Conservation (phyloP, 78 protist species). For the Dictyostelium brefeldianum region DNA sequence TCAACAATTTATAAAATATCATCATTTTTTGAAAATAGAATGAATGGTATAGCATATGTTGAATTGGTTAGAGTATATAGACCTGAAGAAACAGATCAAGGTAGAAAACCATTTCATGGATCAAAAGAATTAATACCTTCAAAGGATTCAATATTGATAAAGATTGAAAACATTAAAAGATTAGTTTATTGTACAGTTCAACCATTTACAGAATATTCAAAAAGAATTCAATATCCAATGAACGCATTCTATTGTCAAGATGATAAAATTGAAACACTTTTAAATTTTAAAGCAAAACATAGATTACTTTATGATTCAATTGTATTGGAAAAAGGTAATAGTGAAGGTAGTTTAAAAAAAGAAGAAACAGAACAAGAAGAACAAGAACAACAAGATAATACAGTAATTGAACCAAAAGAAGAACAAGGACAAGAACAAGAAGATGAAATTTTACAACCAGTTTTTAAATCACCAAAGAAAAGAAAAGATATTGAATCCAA, state of each 20-base stretch:
- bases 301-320: conserved; percentile 26
- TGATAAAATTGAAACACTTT: neutral
- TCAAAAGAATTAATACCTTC: conserved; percentile 6
- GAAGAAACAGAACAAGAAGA: neutral
- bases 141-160: neutral
- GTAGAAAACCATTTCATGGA: conserved; percentile 27
- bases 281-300: conserved; percentile 10
- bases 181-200: conserved; percentile 29
- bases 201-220: neutral
- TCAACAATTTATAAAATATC: conserved; percentile 23
- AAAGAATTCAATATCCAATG: conserved; percentile 1
- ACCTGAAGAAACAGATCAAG: conserved; percentile 18
- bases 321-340: conserved; percentile 3
- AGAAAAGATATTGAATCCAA: neutral
- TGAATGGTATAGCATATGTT: neutral
- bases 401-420: neutral
- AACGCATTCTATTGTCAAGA: conserved; percentile 52
- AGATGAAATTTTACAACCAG: neutral
- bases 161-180: conserved; percentile 13
- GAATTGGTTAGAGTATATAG: conserved; percentile 7
- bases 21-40: conserved; percentile 7
- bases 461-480: neutral
- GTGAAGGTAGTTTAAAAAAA: neutral
- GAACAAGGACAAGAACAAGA: neutral
- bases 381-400: neutral